Evolutionary conservation across 257 asterid genomes (phyloP), one percentile per base, ranked within the genome.

Genomic region (Lantana camara): DNA sequence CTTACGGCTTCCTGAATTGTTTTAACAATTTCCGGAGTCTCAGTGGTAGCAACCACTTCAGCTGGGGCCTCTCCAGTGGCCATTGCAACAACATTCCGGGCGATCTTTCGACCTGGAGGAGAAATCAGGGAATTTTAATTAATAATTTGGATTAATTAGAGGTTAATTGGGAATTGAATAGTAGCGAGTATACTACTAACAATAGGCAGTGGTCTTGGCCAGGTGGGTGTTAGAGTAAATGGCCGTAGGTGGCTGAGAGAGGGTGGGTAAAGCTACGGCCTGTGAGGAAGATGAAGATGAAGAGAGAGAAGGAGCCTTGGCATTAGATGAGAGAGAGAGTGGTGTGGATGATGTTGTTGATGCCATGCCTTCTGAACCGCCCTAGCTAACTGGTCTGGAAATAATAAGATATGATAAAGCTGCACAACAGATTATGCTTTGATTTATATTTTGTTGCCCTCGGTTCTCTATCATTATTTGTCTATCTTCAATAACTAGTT

Each of bases 51-150:
- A 40, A 70, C 85, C 11, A 77, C 89, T 50, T 80, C 96, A 51
- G 79, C 77, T 21, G 93, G 80, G 14, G 90, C 91, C 68, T 85
- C 96, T 70, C 92, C 90, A 0, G 96, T 85, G 12, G 96, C 95
- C 95, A 81, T 74, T 21, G 87, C 73, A 14, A 75, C 82, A 38
- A 86, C 90, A 71, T 83, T 82, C 73, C 91, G 70, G 7, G 78
- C 82, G 57, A 74, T 56, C 75, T 82, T 91, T 69, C 81, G 72
- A 70, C 88, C 97, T 89, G 82, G 82, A 32, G 53, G 17, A 4
- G 15, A 45, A 2, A 27, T 27, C 2, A n/a, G 5, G 2, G 2
- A 27, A 42, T 42, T 0, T 3, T 42, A 2, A 42, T 42, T 4
- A 1, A n/a, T 42, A 42, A 15, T 51, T 19, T 4, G 46, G 29